Conservation (phyloP, 257 asterid genomes). For the Nemophila menziesii region DNA sequence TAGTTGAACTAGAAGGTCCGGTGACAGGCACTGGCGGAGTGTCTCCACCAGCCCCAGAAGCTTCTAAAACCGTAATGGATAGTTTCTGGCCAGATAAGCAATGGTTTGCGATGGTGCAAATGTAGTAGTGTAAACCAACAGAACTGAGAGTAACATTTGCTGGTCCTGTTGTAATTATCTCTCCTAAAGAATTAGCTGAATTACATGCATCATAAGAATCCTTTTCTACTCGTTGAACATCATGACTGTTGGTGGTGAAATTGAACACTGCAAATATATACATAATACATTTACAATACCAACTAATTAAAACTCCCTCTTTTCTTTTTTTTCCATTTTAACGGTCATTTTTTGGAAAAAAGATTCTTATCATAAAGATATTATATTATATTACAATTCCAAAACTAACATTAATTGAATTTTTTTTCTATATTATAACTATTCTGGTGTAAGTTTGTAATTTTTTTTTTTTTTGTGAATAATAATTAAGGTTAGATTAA, state of each 20-base stretch:
- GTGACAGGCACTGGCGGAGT: slow-evolving; percentile 4
- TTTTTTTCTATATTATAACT: no score
- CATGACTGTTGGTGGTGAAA: slow-evolving; percentile 17
- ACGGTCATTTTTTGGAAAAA: no score
- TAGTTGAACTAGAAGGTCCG: neutral
- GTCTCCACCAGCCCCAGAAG: slow-evolving; percentile 13
- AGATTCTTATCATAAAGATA: no score
- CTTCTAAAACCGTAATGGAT: slow-evolving; percentile 19
- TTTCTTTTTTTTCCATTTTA: no score
- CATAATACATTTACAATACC: neutral
- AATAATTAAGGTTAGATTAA: no score
- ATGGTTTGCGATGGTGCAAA: slow-evolving; percentile 35
- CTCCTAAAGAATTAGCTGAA: slow-evolving; percentile 20
- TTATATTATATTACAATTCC: no score
- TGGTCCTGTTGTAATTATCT: slow-evolving; percentile 19
- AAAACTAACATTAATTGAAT: no score
- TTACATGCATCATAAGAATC: slow-evolving; percentile 34
- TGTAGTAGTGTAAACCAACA: slow-evolving; percentile 30
- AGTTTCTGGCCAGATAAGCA: slow-evolving; percentile 35
- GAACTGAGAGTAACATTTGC: slow-evolving; percentile 29
- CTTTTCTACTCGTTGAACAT: slow-evolving; percentile 24
- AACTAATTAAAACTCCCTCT: no score
- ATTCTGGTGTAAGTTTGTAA: no score
- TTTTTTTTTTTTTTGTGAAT: no score
- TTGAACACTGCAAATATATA: slow-evolving; percentile 9